These are phyloP conservation scores for Debaryomyces fabryi DNA, from an alignment of 1,139 yeast species.

Conservation along the genomic window DNA sequence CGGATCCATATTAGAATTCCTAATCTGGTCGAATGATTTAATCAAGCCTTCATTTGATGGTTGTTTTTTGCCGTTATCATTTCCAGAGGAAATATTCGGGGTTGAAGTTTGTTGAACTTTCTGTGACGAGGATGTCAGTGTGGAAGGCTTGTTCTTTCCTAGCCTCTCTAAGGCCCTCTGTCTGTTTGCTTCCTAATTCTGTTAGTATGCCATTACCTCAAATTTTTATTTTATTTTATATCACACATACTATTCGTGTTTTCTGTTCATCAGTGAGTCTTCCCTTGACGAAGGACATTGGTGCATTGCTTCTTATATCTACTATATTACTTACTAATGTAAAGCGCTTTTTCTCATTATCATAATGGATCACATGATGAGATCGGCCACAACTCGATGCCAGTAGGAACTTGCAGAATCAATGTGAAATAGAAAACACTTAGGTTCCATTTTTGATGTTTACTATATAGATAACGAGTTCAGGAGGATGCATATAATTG, in stretches of 20 bases:
- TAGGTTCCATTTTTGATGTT: not conserved
- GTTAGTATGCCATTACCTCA: conserved; percentile 18
- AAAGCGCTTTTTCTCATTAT: not conserved
- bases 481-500: too few species aligned
- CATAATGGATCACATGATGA: conserved; percentile 6
- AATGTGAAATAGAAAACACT: not conserved
- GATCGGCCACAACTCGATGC: not conserved
- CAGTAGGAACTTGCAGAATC: not conserved
- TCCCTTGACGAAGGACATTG: conserved; percentile 27
- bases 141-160: conserved; percentile 40
- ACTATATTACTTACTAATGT: not conserved
- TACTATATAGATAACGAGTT: too few species aligned
- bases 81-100: not conserved
- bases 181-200: conserved; percentile 56
- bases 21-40: conserved; percentile 1
- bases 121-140: conserved; percentile 14
- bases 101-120: not conserved
- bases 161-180: conserved; percentile 61
- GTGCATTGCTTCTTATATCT: not conserved
- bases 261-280: conserved; percentile 29
- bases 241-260: conserved; percentile 28
- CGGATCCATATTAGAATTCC: conserved; percentile 7
- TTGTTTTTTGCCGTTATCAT: conserved; percentile 13
- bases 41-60: not conserved
- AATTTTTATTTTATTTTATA: not conserved